Percentiles rank a stretch among this genome's conserved stretches.
phyloP scores from a whole-genome alignment of 306 rosid genomes.

The Vigna mungo region DNA sequence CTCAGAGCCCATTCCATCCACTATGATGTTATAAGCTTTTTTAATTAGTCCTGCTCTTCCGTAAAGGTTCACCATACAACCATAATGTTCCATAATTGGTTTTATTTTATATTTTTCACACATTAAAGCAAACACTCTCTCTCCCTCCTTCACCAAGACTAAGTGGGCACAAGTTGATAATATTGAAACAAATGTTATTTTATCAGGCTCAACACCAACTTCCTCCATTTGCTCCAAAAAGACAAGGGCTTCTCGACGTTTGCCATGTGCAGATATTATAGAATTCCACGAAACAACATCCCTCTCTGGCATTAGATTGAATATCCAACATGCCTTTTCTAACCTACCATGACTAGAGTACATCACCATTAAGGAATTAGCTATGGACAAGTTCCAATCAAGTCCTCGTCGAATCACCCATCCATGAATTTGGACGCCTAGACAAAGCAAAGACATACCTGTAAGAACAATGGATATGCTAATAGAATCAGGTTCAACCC shows the following conservation, averaged over 20 bases:
- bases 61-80: too few species aligned
- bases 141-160: slow-evolving; percentile 73
- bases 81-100: too few species aligned
- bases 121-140: slow-evolving; percentile 67
- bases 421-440: slow-evolving; percentile 75
- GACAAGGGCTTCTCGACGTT: slow-evolving; percentile 53
- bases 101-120: slow-evolving; percentile 63
- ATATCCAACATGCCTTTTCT: slow-evolving; percentile 62
- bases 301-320: slow-evolving; percentile 74
- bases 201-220: slow-evolving; percentile 62
- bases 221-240: slow-evolving; percentile 77
- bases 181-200: slow-evolving; percentile 75
- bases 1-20: too few species aligned
- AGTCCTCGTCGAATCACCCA: slow-evolving; percentile 69
- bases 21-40: too few species aligned
- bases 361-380: slow-evolving; percentile 68
- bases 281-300: slow-evolving; percentile 89
- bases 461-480: slow-evolving; percentile 67
- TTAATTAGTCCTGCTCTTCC: too few species aligned
- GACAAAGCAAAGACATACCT: slow-evolving; percentile 45
- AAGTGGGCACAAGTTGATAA: slow-evolving; percentile 77
- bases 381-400: slow-evolving; percentile 73
- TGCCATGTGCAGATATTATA: slow-evolving; percentile 78
- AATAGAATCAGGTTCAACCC: slow-evolving; percentile 65
- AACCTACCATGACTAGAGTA: slow-evolving; percentile 70